Conservation (phyloP, 208 protist genomes). For the Trypanosoma rangeli region DNA sequence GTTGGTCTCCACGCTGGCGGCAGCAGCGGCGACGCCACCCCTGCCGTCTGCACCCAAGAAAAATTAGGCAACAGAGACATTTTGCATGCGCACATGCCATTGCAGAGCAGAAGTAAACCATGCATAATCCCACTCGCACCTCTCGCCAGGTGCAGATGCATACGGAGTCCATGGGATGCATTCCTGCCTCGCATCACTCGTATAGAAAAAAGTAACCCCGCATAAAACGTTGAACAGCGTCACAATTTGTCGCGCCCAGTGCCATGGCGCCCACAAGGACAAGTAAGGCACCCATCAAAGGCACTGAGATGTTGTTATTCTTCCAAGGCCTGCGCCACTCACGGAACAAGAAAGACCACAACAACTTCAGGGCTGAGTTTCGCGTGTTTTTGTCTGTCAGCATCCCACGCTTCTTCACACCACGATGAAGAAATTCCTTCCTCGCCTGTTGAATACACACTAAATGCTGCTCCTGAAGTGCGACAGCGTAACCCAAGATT, state of each 20-base stretch:
- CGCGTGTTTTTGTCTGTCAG: conserved; percentile 61
- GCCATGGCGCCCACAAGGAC: conserved; percentile 29
- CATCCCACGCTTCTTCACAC: conserved; percentile 55
- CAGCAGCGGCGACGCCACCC: no score
- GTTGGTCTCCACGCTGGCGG: no score
- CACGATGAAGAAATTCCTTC: conserved; percentile 52
- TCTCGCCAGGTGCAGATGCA: neutral
- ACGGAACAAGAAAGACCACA: conserved; percentile 64
- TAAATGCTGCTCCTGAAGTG: conserved; percentile 33
- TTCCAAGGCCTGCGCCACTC: conserved; percentile 71
- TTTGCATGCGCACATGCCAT: no score
- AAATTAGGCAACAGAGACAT: neutral
- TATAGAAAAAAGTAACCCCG: neutral
- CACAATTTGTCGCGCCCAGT: neutral
- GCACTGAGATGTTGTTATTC: neutral
- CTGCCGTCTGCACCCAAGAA: neutral
- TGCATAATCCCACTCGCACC: neutral
- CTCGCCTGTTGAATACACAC: conserved; percentile 32
- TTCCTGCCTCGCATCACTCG: neutral
- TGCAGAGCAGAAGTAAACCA: neutral
- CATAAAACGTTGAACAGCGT: conserved; percentile 5
- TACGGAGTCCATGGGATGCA: neutral
- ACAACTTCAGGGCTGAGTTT: conserved; percentile 66
- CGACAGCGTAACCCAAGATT: conserved; percentile 36
- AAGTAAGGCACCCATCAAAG: conserved; percentile 31